Base-by-base conservation (phyloP, 306 rosid species). In the Trifolium dubium region DNA sequence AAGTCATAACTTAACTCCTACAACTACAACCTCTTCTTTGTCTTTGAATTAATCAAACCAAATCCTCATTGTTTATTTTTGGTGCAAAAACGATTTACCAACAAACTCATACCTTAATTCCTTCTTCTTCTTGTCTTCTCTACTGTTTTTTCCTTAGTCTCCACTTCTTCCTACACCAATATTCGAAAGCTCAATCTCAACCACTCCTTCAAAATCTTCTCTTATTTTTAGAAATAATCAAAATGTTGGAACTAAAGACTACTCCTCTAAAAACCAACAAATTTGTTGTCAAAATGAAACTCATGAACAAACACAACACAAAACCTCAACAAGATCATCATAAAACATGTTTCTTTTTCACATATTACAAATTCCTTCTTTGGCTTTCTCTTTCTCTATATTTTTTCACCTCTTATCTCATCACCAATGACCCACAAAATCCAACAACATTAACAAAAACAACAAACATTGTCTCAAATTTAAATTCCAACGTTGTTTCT, bases 341-440 rank as follows among this genome's bases (percentile, higher is more conserved):
- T 12, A 88, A 76, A 73, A 64, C 77, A 76, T 83, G 79, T 79
- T 88, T 77, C 63, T 82, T 88, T 64, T 84, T 66, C 76, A 79
- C 60, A 50, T 83, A 90, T 69, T 90, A 85, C 92, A 92, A 90
- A 82, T 90, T 86, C 84, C 13, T 90, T 41, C 89, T 90, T 23
- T 92, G 95, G 91, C 55, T 87, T 29, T 88, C 91, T 23, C 78
- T 92, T 1, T 84, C 92, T 8, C 84, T 92, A 6, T 92, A 92
- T 67, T 88, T 90, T 81, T 85, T 90, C 77, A 73, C 83, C 71
- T 89, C 95, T 37, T 88, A 74, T 30, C 81, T 87, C 78, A 74
- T 90, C 58, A 83, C 79, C 71, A 81, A 79, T 18, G 78, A 76
- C 61, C 77, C 77, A 47, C 41, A 79, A 3, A 8, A 78, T 68